Evolutionary conservation across 768 basidiomycete genomes (phyloP).

Genomic region (Mycena galopus): DNA sequence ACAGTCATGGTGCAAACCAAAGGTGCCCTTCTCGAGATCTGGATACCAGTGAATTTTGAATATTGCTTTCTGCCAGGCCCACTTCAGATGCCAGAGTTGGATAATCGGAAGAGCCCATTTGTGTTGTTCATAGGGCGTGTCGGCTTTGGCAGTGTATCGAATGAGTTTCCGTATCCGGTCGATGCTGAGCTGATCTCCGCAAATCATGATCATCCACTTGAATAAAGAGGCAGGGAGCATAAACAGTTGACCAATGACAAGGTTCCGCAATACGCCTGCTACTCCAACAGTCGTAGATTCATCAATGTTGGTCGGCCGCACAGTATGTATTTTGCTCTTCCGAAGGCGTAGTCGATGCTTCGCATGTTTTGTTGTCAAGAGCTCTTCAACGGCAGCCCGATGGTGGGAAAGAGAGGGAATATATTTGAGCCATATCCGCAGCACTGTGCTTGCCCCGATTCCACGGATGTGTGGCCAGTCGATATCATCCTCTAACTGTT

Average conservation of each 20-base stretch:
- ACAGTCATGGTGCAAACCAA: conserved; percentile 29
- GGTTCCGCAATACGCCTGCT: conserved; percentile 17
- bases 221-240: conserved; percentile 11
- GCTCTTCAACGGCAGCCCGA: not conserved
- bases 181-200: conserved; percentile 37
- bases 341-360: conserved; percentile 33
- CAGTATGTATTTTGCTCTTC: conserved; percentile 22
- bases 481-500: too few species aligned
- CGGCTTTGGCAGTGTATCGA: conserved; percentile 18
- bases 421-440: not conserved
- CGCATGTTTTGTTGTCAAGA: not conserved
- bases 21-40: conserved; percentile 1
- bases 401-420: not conserved
- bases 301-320: conserved; percentile 29
- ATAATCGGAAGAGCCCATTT: conserved; percentile 39
- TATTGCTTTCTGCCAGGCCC: conserved; percentile 34
- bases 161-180: conserved; percentile 35
- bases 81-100: conserved; percentile 40
- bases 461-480: too few species aligned
- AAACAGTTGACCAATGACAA: conserved; percentile 27
- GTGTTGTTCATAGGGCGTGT: conserved; percentile 10
- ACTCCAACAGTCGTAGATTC: conserved; percentile 30
- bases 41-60: conserved; percentile 31
- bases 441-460: too few species aligned
- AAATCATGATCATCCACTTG: conserved; percentile 29